Evolutionary conservation across 139 green algal genomes (phyloP).

Genomic region (Microglena sp.): DNA sequence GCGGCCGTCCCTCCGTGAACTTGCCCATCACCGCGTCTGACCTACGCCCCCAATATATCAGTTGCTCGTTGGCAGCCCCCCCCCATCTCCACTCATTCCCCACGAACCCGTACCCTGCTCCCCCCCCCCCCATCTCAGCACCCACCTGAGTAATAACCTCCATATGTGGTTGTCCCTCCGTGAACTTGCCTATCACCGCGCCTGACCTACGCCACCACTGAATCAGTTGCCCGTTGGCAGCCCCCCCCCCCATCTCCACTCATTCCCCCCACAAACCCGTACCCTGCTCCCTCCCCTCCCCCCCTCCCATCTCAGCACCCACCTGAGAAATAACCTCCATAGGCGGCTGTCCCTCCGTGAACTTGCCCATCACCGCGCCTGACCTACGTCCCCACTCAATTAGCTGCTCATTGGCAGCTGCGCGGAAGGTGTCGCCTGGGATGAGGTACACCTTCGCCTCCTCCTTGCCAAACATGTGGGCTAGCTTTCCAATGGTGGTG

Average conservation of each 20-base stretch:
- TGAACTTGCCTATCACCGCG: too few relatives aligned
- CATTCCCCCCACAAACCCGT: too few relatives aligned
- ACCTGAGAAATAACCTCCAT: neutral
- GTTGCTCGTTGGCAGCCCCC: too few relatives aligned
- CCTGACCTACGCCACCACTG: too few relatives aligned
- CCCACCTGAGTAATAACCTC: too few relatives aligned
- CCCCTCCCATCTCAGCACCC: neutral
- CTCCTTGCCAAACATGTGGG: conserved; percentile 55
- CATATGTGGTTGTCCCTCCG: too few relatives aligned
- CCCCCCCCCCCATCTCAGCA: too few relatives aligned
- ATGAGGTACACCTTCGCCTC: conserved; percentile 70
- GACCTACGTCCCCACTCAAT: conserved; percentile 71
- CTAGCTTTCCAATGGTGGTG: conserved; percentile 85
- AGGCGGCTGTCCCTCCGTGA: conserved; percentile 42
- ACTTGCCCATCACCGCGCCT: conserved; percentile 46
- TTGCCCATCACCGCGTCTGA: conserved; percentile 47
- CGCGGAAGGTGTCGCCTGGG: conserved; percentile 93
- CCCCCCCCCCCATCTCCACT: conserved; percentile 27
- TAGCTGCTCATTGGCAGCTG: conserved; percentile 91
- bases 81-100: too few relatives aligned
- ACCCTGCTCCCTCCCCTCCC: conserved; percentile 4
- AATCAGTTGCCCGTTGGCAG: too few relatives aligned
- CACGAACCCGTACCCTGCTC: too few relatives aligned
- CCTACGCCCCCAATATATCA: too few relatives aligned
- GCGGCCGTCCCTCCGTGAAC: conserved; percentile 45